These are phyloP conservation scores for Ostreobium quekettii DNA, from an alignment of 139 green algal species.

Conservation along the genomic window DNA sequence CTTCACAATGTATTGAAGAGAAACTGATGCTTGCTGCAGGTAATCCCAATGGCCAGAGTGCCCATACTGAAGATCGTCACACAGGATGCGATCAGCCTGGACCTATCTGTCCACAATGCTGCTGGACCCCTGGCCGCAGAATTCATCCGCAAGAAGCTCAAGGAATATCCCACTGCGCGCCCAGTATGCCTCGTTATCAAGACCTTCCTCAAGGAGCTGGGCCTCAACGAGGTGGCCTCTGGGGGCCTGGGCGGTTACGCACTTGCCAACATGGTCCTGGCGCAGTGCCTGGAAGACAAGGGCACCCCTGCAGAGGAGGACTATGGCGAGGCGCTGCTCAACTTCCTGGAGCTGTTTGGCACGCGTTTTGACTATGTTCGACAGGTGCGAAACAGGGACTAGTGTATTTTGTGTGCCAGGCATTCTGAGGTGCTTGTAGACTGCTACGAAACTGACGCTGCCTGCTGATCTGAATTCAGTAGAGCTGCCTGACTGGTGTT, in stretches of 20 bases:
- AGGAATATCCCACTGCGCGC: constrained; percentile 46
- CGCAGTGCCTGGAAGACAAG: neutral
- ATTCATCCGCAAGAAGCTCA: constrained; percentile 42
- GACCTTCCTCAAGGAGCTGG: constrained; percentile 28
- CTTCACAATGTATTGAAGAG: too few relatives aligned
- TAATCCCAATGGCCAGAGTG: constrained; percentile 71
- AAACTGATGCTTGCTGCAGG: too few relatives aligned
- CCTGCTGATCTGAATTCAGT: too few relatives aligned
- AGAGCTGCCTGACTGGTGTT: too few relatives aligned
- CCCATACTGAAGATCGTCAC: constrained; percentile 78
- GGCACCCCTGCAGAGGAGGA: neutral
- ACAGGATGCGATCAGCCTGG: constrained; percentile 52
- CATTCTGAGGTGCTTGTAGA: too few relatives aligned
- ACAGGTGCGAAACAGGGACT: too few relatives aligned
- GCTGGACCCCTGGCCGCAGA: constrained; percentile 47
- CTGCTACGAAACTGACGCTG: too few relatives aligned
- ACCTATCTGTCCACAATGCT: constrained; percentile 72
- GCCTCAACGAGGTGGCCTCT: constrained; percentile 53
- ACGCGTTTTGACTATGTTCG: constrained; percentile 3
- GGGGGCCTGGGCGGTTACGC: constrained; percentile 78
- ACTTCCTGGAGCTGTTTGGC: constrained; percentile 8
- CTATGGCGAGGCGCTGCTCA: neutral
- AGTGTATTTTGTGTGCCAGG: too few relatives aligned
- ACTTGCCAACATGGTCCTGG: constrained; percentile 71
- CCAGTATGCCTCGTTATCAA: constrained; percentile 64